Evolutionary conservation across 129 eudicot species (phyloP).

Genomic region (Solidago caesia): DNA sequence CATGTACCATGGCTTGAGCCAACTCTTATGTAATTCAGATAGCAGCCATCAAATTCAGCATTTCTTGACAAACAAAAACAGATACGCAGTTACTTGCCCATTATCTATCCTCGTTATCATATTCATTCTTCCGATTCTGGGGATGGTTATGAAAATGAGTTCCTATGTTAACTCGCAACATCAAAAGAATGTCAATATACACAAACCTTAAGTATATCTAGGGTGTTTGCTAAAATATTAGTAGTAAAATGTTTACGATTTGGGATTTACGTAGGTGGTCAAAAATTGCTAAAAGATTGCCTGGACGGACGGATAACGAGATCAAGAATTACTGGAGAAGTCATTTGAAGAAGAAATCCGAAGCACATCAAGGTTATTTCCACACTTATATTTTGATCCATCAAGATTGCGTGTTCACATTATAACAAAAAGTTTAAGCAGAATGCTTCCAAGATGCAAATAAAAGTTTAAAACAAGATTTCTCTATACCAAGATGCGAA

Average conservation of each 20-base stretch:
- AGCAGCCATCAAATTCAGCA: no score
- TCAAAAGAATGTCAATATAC: not conserved
- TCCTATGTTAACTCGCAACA: not conserved
- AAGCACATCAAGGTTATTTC: conserved; percentile 40
- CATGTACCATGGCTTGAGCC: no score
- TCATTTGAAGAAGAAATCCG: conserved; percentile 53
- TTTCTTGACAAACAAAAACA: no score
- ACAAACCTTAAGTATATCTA: not conserved
- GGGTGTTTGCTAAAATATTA: not conserved
- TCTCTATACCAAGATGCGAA: conserved; percentile 20
- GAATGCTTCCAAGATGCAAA: conserved; percentile 12
- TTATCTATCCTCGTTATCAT: no score
- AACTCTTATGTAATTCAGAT: no score
- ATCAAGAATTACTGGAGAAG: conserved; percentile 86
- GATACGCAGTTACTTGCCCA: no score
- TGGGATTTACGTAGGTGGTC: conserved; percentile 53
- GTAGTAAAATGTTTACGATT: not conserved
- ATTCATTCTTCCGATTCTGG: no score
- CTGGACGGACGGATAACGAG: conserved; percentile 77
- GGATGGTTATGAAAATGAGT: not conserved
- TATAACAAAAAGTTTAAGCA: conserved; percentile 7
- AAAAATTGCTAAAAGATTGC: conserved; percentile 62
- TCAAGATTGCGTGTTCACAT: conserved; percentile 8
- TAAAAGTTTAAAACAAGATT: conserved; percentile 18
- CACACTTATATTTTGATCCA: not conserved